These are phyloP conservation scores for Cladorrhinum sp. DNA, from an alignment of 2,329 filamentous ascomycete species.

Conservation along the genomic window DNA sequence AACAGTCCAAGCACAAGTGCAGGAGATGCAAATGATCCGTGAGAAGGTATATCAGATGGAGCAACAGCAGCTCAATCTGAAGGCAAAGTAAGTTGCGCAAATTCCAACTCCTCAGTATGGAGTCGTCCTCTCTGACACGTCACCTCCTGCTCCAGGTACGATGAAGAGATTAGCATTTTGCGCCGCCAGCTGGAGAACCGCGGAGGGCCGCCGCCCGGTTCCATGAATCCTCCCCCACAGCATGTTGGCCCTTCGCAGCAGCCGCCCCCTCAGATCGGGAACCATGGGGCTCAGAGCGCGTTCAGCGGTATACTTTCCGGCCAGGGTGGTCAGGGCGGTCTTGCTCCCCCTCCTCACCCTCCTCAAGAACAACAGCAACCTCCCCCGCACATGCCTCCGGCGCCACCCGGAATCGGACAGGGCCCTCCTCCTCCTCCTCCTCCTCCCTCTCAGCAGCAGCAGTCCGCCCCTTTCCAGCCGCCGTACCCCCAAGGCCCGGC, in stretches of 20 bases:
- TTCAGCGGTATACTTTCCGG: constrained; percentile 97
- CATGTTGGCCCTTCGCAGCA: constrained; percentile 79
- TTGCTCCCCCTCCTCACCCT: constrained; percentile 71
- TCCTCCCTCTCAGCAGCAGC: constrained; percentile 61
- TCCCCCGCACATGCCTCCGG: constrained; percentile 63
- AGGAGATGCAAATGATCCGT: constrained; percentile 91
- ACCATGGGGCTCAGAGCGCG: constrained; percentile 71
- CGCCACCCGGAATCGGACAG: constrained; percentile 61
- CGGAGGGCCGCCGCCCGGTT: constrained; percentile 49
- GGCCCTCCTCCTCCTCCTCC: constrained; percentile 54
- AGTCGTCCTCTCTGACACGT: constrained; percentile 11
- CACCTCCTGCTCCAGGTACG: constrained; percentile 63
- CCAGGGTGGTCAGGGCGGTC: constrained; percentile 76
- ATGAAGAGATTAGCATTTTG: constrained; percentile 82
- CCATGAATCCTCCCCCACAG: constrained; percentile 65
- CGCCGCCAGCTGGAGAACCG: constrained; percentile 81
- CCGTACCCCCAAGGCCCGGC: constrained; percentile 58
- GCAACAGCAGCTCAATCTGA: constrained; percentile 81
- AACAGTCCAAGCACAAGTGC: constrained; percentile 80
- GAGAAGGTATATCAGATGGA: constrained; percentile 93
- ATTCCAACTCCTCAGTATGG: not conserved
- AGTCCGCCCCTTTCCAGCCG: constrained; percentile 63
- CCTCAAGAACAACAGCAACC: constrained; percentile 57
- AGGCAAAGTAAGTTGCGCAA: constrained; percentile 70
- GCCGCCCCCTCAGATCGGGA: constrained; percentile 82